Base-by-base conservation (phyloP, 2,329 filamentous ascomycete genomes). In the Metarhizium brunneum region DNA sequence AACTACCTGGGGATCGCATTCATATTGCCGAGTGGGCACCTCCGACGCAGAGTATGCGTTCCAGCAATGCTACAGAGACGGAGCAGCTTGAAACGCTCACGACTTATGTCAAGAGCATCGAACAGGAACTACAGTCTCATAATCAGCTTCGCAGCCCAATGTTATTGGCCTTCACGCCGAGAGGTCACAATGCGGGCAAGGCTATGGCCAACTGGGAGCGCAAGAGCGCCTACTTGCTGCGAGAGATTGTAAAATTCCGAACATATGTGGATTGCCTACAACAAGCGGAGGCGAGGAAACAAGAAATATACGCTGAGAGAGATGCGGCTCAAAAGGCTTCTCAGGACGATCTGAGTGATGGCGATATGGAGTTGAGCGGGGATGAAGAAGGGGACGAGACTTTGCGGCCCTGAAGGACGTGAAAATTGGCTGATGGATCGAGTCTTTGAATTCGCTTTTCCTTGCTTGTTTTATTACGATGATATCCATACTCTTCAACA, bases 171-270 rank as follows among this genome's bases (percentile, higher is more conserved):
- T 97, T 95, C 68, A 91, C 90, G 14, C 88, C 90, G 3, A 83
- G 91, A 35, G 87, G 92, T 58, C 80, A 83, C 42, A 97, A 97
- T 65, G 82, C 86, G 16, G 77, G 76, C 59, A 92, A 88, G 71
- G 90, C 92, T 16, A 92, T 97, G 88, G 80, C 86, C 20, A 99
- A 99, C 71, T 99, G 94, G 92, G 92, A 99, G 76, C 85, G 88
- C 66, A 97, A 97, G 75, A 95, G 90, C 55, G 86, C 89, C 35
- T 96, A 97, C 68, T 75, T 99, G 45, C 78, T 97, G 13, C 80
- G 89, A 40, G 94, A 99, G 74, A 96, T 95, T 69, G 91, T 97
- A 70, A 97, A 97, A 71, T 97, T 96, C 73, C 80, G 87, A 58
- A 97, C 92, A 0, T 99, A 97, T 66, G 92, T 96, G 62, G 94